phyloP scores from a whole-genome alignment of 305 asterid genomes.

The Salvia sclarea region DNA sequence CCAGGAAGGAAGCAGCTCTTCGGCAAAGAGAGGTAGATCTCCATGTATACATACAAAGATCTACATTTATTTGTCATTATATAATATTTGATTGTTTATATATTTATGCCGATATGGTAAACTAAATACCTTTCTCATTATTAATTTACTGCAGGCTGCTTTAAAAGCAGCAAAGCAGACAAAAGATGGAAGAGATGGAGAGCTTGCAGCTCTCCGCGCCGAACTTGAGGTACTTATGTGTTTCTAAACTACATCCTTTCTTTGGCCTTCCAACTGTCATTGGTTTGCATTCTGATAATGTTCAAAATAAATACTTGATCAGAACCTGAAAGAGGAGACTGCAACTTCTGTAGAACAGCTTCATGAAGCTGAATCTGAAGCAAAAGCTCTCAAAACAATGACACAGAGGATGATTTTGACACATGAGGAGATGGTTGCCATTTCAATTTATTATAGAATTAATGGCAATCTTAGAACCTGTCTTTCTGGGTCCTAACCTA shows the following conservation, averaged over 20 bases:
- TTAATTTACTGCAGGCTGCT: conserved; percentile 66
- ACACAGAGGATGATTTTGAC: conserved; percentile 98
- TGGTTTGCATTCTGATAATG: conserved; percentile 30
- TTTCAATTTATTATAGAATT: conserved; percentile 29
- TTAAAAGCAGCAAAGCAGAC: conserved; percentile 78
- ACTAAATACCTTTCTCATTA: conserved; percentile 8
- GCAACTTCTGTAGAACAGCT: conserved; percentile 70
- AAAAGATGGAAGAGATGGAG: conserved; percentile 80
- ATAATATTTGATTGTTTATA: not conserved
- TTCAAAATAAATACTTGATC: conserved; percentile 37
- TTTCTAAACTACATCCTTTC: conserved; percentile 19
- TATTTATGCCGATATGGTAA: conserved; percentile 13
- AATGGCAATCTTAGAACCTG: conserved; percentile 14
- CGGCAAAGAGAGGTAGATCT: conserved; percentile 84
- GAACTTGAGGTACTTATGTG: conserved; percentile 70
- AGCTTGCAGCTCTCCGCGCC: conserved; percentile 67
- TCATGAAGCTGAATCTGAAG: conserved; percentile 94
- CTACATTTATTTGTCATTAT: not conserved
- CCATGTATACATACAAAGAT: conserved; percentile 11
- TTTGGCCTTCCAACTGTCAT: conserved; percentile 24
- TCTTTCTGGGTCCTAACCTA: conserved; percentile 23
- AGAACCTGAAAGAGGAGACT: conserved; percentile 79
- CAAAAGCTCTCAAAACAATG: conserved; percentile 83
- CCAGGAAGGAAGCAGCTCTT: conserved; percentile 98
- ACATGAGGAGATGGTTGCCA: conserved; percentile 94